These are phyloP conservation scores for Phytophthora nicotianae DNA, from an alignment of 352 stramenopile species.

Conservation along the genomic window DNA sequence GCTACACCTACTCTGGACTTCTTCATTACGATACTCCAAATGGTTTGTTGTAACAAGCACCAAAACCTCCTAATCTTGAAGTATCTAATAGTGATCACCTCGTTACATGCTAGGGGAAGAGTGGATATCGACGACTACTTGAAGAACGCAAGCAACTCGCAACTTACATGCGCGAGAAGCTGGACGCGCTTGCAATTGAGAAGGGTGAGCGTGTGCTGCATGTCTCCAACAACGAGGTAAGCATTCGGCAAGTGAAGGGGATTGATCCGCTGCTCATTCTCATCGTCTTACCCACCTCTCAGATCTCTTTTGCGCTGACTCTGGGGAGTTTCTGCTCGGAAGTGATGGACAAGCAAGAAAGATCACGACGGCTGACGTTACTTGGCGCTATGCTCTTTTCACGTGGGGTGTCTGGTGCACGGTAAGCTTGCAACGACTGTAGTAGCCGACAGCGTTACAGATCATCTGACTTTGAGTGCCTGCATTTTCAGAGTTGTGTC, in stretches of 20 bases:
- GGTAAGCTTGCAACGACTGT: conserved; percentile 40
- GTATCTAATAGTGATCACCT: conserved; percentile 2
- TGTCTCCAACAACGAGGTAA: conserved; percentile 91
- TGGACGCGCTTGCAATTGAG: conserved; percentile 76
- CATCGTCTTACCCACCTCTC: background rate
- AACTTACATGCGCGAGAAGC: conserved; percentile 71
- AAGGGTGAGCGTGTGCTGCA: conserved; percentile 92
- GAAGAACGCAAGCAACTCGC: conserved; percentile 83
- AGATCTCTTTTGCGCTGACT: conserved; percentile 92
- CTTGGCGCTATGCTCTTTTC: conserved; percentile 99
- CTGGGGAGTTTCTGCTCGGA: conserved; percentile 69
- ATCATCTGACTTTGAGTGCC: conserved; percentile 8
- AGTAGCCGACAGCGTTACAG: background rate
- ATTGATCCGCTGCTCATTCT: background rate
- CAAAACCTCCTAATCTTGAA: background rate
- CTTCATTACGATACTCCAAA: conserved; percentile 99
- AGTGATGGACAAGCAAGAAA: conserved; percentile 32
- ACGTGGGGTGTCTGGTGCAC: conserved; percentile 94
- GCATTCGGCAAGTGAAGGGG: background rate
- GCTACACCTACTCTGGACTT: conserved; percentile 96
- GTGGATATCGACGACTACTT: conserved; percentile 91
- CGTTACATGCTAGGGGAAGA: conserved; percentile 44
- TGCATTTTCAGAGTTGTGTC: conserved; percentile 85
- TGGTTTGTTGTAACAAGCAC: conserved; percentile 75
- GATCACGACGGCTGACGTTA: conserved; percentile 67